A percentile compares a stretch with the other conserved stretches of the same genome.
These are phyloP conservation scores for Boletellus deceptivus DNA, from an alignment of 1,284 basidiomycete genomes.

Conservation along the genomic window DNA sequence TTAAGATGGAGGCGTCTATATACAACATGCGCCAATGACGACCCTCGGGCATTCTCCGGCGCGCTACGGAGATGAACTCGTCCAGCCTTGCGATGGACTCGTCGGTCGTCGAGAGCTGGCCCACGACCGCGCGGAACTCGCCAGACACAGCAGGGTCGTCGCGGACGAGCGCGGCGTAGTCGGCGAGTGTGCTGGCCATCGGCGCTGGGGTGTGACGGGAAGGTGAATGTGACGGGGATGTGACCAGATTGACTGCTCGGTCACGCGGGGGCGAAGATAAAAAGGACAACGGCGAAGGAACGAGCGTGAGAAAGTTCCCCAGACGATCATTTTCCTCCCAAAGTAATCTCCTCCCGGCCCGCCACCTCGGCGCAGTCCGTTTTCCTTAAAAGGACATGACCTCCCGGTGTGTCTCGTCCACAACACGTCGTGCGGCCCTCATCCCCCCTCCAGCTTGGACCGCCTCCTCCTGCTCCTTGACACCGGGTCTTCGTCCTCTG, in stretches of 20 bases:
- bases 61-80: constrained; percentile 34
- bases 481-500: constrained; percentile 83
- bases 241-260: constrained; percentile 28
- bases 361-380: constrained; percentile 38
- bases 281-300: constrained; percentile 36
- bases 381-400: constrained; percentile 54
- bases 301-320: constrained; percentile 38
- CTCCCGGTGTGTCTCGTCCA: constrained; percentile 50
- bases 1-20: constrained; percentile 61
- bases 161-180: constrained; percentile 20
- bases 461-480: constrained; percentile 89
- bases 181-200: not conserved
- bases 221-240: constrained; percentile 24
- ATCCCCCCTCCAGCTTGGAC: constrained; percentile 64
- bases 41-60: constrained; percentile 35
- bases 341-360: constrained; percentile 38
- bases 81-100: constrained; percentile 18
- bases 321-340: constrained; percentile 41
- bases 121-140: constrained; percentile 15
- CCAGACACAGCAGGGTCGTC: not conserved
- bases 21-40: constrained; percentile 58
- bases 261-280: constrained; percentile 37
- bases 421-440: not conserved
- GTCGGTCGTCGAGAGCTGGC: constrained; percentile 4
- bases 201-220: constrained; percentile 1